A percentile compares a stretch with the other conserved stretches of the same genome.
Evolutionary conservation across 495 filamentous ascomycete genomes (phyloP).

Genomic region (Xylaria longipes): DNA sequence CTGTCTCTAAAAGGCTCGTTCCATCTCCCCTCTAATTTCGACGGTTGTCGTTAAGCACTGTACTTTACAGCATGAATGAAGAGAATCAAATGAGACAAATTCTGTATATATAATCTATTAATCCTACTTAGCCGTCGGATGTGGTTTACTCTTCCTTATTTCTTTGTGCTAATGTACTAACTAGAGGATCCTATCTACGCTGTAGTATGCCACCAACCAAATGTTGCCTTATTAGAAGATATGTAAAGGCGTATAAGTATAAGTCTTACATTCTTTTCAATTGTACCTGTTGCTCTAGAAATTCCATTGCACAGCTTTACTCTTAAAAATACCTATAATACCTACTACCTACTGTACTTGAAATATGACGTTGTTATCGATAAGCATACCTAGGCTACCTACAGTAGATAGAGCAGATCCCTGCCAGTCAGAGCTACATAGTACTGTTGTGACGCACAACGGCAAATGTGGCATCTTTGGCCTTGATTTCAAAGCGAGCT

Average conservation of each 20-base stretch:
- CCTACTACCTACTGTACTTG: too few relatives aligned
- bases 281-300: not conserved
- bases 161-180: not conserved
- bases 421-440: constrained; percentile 20
- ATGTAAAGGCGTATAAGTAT: not conserved
- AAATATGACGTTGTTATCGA: not conserved
- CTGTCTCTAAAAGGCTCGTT: constrained; percentile 32
- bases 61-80: constrained; percentile 26
- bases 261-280: too few relatives aligned
- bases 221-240: not conserved
- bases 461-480: constrained; percentile 35
- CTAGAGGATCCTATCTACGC: not conserved
- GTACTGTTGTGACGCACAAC: constrained; percentile 25
- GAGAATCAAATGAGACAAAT: constrained; percentile 17
- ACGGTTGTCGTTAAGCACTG: constrained; percentile 16
- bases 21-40: constrained; percentile 38
- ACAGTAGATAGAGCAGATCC: constrained; percentile 18
- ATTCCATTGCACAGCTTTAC: not conserved
- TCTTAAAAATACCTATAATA: too few relatives aligned
- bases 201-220: not conserved
- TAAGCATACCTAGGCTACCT: not conserved
- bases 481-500: constrained; percentile 37
- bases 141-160: not conserved
- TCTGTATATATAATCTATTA: not conserved
- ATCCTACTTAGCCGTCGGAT: too few relatives aligned